phyloP scores from a whole-genome alignment of 495 filamentous ascomycete genomes.

The Podospora pseudopauciseta region DNA sequence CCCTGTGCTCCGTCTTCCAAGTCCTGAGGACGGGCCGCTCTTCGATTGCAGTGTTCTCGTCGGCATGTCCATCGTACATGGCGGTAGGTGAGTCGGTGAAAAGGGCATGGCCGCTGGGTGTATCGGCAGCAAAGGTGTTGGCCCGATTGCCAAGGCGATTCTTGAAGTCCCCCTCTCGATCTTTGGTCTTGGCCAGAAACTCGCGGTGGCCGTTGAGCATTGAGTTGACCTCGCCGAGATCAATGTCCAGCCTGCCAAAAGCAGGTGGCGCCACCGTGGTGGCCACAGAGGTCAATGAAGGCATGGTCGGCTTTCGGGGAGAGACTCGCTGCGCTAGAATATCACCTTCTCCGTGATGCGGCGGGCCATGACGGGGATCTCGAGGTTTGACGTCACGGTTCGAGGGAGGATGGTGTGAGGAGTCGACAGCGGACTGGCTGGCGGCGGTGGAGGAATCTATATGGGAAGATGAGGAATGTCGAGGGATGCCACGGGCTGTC shows the following conservation, averaged over 20 bases:
- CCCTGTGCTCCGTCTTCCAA: constrained; percentile 43
- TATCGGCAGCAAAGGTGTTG: constrained; percentile 15
- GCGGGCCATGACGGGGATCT: constrained; percentile 33
- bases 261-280: constrained; percentile 20
- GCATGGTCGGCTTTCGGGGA: constrained; percentile 26
- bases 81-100: constrained; percentile 17
- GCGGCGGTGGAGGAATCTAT: constrained; percentile 15
- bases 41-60: constrained; percentile 31
- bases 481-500: constrained; percentile 48
- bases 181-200: constrained; percentile 32
- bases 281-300: constrained; percentile 22
- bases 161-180: constrained; percentile 2
- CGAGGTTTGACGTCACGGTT: constrained; percentile 19
- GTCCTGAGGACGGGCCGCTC: constrained; percentile 37
- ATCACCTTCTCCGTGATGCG: constrained; percentile 27
- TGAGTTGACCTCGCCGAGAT: constrained; percentile 34
- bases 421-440: not conserved
- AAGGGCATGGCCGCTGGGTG: constrained; percentile 14
- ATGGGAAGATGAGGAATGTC: constrained; percentile 1
- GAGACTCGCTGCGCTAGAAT: constrained; percentile 31
- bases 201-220: constrained; percentile 38
- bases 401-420: constrained; percentile 13
- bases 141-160: constrained; percentile 2
- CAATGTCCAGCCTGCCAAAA: constrained; percentile 29
- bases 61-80: constrained; percentile 21